Evolutionary conservation across 805 yeast genomes (phyloP), one percentile per base, ranked within the genome.

Genomic region (Kazachstania martiniae): DNA sequence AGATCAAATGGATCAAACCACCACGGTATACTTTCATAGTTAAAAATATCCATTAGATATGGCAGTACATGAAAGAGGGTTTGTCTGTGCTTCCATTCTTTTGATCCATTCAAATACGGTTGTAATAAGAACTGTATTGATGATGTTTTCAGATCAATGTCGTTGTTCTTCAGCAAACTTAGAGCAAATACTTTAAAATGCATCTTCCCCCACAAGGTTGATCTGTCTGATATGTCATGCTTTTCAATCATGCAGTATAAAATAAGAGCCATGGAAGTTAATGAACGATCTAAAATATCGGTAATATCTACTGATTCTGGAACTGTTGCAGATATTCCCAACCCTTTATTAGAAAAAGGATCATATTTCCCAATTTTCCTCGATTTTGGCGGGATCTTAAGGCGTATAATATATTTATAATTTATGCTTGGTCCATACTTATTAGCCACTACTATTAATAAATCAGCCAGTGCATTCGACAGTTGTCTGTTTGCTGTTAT

Each of bases 1-100:
- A 31, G 36, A 12, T 50, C 51, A 16, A 54, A 44, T 4, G 57
- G 55, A 38, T 51, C 54, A 37, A 46, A 54, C 56, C 58, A 51
- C 49, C 49, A 43, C 9, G 59, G 59, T 4, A 53, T 16, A n/a
- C 33, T 28, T 8, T 40, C 38, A 17, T 32, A 42, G 28, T 52
- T 45, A 28, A 53, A 43, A 10, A 46, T 38, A 6, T 44, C 46
- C 17, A 50, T 35, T 29, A 53, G 34, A 32, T 45, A 45, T 4
- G 59, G 57, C 21, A 52, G 34, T 23, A 43, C 27, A 29, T 42
- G 43, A 3, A 32, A 34, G n/a, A 50, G 24, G 2, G 39, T 36
- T 16, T 37, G 37, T 12, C 38, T 37, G 27, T 43, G 40, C 13
- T 34, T 31, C 37, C 46, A 45, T 5, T 26, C 25, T 3, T 32